Evolutionary conservation across 371 early-diverging fungal genomes (phyloP), one percentile per base, ranked within the genome.

Genomic region (Basidiobolus meristosporus): DNA sequence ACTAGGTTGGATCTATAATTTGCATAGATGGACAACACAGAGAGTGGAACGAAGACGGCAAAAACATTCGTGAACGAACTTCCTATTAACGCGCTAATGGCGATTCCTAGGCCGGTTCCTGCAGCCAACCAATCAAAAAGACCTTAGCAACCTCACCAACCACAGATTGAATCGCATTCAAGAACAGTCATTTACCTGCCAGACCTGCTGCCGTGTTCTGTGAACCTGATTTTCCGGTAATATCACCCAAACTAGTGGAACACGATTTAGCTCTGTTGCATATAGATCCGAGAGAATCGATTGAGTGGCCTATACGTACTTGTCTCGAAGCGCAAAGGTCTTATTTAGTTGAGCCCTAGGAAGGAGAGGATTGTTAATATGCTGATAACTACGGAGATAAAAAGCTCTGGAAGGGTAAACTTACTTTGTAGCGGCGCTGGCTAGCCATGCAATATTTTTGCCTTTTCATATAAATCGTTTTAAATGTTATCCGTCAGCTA

Each of bases 381-480:
- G n/a, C n/a, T 15, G 18, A 4, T 16, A n/a, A 28, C 30, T 6
- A 37, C 6, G 22, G 14, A 30, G 14, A 39, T n/a, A n/a, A n/a
- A n/a, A n/a, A n/a, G n/a, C n/a, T n/a, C n/a, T n/a, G n/a, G n/a
- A n/a, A n/a, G n/a, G n/a, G 6, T 7, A 28, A 43, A 7, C 29
- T 38, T 44, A 52, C 53, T 59, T 48, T 31, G 85, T 75, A 0
- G 82, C 85, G 14, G 66, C 64, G 18, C 63, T 54, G 1, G 82
- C 83, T 32, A 84, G 50, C 77, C 79, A 84, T 20, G 78, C 69
- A 38, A 84, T 68, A 49, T 82, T 84, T 49, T 84, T 84, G 40
- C 70, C 70, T 62, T 37, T 33, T n/a, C 26, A n/a, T 26, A 28
- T 15, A 7, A 1, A 37, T 6, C n/a, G n/a, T n/a, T n/a, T n/a